phyloP scores from a whole-genome alignment of 805 yeast species.

The Schizosaccharomyces octosporus region DNA sequence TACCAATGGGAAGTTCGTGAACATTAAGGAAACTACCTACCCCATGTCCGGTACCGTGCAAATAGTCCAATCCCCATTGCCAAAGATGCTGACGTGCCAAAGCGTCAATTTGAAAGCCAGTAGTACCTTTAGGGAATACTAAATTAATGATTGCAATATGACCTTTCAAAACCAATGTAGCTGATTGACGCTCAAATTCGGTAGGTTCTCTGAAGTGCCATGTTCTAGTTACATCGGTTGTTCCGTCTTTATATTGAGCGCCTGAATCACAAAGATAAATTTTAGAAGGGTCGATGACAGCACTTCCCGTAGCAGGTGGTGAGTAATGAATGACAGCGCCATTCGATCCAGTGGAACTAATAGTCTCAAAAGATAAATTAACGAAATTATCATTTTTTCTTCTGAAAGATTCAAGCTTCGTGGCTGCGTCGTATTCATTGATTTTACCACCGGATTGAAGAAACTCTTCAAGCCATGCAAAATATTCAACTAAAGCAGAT shows the following conservation, averaged over 20 bases:
- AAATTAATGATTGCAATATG: slow-evolving; percentile 67
- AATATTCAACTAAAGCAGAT: slow-evolving; percentile 42
- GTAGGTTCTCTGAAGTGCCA: slow-evolving; percentile 39
- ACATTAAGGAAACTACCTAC: slow-evolving; percentile 80
- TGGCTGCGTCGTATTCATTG: slow-evolving; percentile 35
- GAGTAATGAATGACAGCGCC: slow-evolving; percentile 57
- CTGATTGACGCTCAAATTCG: slow-evolving; percentile 34
- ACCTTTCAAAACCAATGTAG: slow-evolving; percentile 75
- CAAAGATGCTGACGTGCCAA: slow-evolving; percentile 66
- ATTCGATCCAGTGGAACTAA: slow-evolving; percentile 51
- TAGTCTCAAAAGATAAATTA: slow-evolving; percentile 51
- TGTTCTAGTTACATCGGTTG: slow-evolving; percentile 88
- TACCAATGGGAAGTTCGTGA: slow-evolving; percentile 83
- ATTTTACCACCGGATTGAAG: slow-evolving; percentile 18
- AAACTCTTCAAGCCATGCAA: slow-evolving; percentile 60
- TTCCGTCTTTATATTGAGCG: slow-evolving; percentile 60
- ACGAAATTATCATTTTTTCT: slow-evolving; percentile 15
- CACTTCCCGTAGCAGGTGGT: slow-evolving; percentile 30
- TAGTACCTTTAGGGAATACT: slow-evolving; percentile 49
- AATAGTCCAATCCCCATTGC: slow-evolving; percentile 61
- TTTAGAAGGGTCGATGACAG: slow-evolving; percentile 37
- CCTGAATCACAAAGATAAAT: slow-evolving; percentile 74
- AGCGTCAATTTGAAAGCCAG: slow-evolving; percentile 54
- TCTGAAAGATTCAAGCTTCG: slow-evolving; percentile 25
- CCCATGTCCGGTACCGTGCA: slow-evolving; percentile 95